phyloP scores from a whole-genome alignment of 805 yeast species.

The Cyberlindnera misumaiensis region DNA sequence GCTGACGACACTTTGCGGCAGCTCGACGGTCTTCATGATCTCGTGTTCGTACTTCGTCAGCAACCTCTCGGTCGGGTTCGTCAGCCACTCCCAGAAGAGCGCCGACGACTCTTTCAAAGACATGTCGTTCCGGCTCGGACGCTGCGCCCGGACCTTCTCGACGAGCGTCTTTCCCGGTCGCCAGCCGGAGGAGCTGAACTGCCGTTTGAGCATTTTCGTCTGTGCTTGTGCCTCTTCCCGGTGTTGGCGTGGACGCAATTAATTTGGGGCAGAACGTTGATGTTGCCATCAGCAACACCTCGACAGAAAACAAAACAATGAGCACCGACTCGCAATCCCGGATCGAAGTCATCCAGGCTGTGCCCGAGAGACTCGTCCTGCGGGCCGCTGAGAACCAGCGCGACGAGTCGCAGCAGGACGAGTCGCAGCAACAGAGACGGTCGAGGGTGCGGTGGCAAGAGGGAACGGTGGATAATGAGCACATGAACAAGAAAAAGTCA shows the following conservation, averaged over 20 bases:
- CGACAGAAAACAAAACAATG: too few species aligned
- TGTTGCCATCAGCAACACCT: too few species aligned
- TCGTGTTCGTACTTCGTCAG: constrained; percentile 16
- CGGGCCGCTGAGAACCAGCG: constrained; percentile 15
- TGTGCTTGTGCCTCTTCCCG: too few species aligned
- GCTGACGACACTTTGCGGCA: constrained; percentile 9
- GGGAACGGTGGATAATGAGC: constrained; percentile 84
- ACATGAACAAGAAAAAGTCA: constrained; percentile 81
- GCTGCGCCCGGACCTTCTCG: constrained; percentile 11
- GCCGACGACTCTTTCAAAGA: constrained; percentile 7
- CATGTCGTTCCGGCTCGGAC: constrained; percentile 10
- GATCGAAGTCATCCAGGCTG: not conserved
- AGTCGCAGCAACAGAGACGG: constrained; percentile 15
- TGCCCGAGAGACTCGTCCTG: constrained; percentile 11
- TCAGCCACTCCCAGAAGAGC: constrained; percentile 17
- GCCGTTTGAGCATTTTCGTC: too few species aligned
- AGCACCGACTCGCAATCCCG: too few species aligned
- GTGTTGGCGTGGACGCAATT: too few species aligned
- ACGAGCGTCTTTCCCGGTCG: constrained; percentile 5
- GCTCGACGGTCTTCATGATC: constrained; percentile 7
- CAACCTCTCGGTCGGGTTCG: constrained; percentile 6
- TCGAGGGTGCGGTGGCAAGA: constrained; percentile 76
- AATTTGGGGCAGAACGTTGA: too few species aligned
- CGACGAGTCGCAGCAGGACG: not conserved
- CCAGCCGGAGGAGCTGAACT: not conserved